These are phyloP conservation scores for Cytospora piceae DNA, from an alignment of 2,329 filamentous ascomycete genomes.

Conservation along the genomic window DNA sequence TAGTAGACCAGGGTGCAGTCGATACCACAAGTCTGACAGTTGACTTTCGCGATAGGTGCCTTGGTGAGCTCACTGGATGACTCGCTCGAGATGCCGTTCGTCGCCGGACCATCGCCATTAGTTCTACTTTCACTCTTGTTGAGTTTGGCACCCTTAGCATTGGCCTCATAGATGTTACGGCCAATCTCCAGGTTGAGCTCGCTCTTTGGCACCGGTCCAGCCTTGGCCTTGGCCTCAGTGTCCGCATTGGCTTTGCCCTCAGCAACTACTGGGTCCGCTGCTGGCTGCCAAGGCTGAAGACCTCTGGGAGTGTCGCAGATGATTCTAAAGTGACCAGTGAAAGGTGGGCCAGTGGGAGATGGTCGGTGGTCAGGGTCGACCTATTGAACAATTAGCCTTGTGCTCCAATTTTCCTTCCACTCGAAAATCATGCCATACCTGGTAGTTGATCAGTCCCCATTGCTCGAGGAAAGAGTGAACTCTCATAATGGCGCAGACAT, in stretches of 20 bases:
- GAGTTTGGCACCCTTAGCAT: constrained; percentile 75
- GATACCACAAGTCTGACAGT: constrained; percentile 89
- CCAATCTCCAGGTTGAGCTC: constrained; percentile 92
- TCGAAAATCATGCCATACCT: constrained; percentile 73
- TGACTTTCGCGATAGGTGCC: constrained; percentile 68
- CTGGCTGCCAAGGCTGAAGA: constrained; percentile 92
- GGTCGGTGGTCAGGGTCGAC: constrained; percentile 95
- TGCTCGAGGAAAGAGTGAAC: constrained; percentile 98
- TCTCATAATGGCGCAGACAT: constrained; percentile 98
- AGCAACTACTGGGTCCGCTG: constrained; percentile 71
- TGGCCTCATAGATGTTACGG: constrained; percentile 93
- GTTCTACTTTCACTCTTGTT: constrained; percentile 71
- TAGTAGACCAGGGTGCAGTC: constrained; percentile 76
- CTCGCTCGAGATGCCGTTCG: constrained; percentile 64
- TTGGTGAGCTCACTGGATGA: constrained; percentile 65
- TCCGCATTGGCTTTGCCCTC: constrained; percentile 63
- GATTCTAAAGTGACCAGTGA: constrained; percentile 96
- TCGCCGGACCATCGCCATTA: constrained; percentile 71
- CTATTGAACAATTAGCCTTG: constrained; percentile 50
- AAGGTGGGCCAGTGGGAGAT: constrained; percentile 93
- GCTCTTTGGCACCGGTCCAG: constrained; percentile 69
- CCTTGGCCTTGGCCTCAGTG: constrained; percentile 74
- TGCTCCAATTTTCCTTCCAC: background rate
- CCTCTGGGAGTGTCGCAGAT: constrained; percentile 95
- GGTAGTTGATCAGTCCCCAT: constrained; percentile 99